These are phyloP conservation scores for Tetragonia tetragonoides DNA, from an alignment of 148 eudicot species.

Conservation along the genomic window DNA sequence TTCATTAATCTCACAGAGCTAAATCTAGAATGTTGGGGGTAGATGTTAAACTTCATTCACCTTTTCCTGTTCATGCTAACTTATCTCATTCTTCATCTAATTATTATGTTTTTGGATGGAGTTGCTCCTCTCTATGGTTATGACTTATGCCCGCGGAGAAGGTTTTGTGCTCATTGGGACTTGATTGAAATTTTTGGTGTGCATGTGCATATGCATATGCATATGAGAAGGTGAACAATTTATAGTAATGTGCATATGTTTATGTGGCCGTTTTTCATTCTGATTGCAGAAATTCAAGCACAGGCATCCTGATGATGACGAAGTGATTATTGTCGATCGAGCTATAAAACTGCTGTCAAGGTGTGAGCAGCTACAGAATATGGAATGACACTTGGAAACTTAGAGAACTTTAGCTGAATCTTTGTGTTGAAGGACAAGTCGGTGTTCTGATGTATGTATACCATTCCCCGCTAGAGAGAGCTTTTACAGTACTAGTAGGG, in stretches of 20 bases:
- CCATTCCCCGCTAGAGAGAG: slow-evolving; percentile 13
- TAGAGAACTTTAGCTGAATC: not conserved
- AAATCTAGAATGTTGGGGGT: too few species aligned
- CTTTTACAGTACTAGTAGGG: not conserved
- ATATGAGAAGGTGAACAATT: too few species aligned
- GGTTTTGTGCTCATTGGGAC: too few species aligned
- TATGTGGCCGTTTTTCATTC: not conserved
- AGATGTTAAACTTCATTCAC: not conserved
- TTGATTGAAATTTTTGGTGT: too few species aligned
- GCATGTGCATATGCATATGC: too few species aligned
- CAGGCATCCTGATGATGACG: slow-evolving; percentile 17
- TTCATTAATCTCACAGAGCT: not conserved
- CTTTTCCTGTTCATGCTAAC: not conserved
- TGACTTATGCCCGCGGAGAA: not conserved
- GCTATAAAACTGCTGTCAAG: not conserved
- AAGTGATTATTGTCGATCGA: not conserved
- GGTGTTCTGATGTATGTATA: slow-evolving; percentile 10
- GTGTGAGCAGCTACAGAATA: slow-evolving; percentile 4
- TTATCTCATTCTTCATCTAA: not conserved
- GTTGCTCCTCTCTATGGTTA: not conserved
- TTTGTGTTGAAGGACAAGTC: slow-evolving; percentile 5
- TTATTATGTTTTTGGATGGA: not conserved
- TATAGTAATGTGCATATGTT: not conserved
- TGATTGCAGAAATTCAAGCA: slow-evolving; percentile 26
- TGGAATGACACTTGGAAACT: not conserved